These are phyloP conservation scores for Aspergillus haitiensis DNA, from an alignment of 495 filamentous ascomycete genomes.

Conservation along the genomic window DNA sequence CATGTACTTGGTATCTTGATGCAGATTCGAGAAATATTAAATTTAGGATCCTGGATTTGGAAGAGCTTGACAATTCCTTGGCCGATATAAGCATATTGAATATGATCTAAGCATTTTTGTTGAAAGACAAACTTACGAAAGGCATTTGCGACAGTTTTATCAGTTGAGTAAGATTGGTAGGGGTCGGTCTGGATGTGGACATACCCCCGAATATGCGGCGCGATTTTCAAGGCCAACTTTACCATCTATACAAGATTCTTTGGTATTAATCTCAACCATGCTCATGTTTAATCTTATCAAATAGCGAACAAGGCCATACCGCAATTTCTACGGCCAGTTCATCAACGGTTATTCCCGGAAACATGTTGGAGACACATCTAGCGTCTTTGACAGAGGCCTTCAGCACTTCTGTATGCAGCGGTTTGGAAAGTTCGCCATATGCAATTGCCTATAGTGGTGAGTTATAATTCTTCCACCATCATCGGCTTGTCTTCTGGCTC, in stretches of 20 bases:
- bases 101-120: background rate
- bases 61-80: constrained; percentile 52
- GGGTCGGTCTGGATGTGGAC: constrained; percentile 66
- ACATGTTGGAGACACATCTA: constrained; percentile 32
- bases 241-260: constrained; percentile 41
- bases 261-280: background rate
- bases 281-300: background rate
- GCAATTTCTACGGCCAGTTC: constrained; percentile 60
- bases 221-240: constrained; percentile 53
- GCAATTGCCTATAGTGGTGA: constrained; percentile 54
- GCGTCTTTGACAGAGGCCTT: constrained; percentile 46
- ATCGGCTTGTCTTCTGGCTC: background rate
- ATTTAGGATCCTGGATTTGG: constrained; percentile 46
- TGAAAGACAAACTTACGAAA: constrained; percentile 42
- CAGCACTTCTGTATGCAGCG: constrained; percentile 46
- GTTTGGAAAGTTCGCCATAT: constrained; percentile 56
- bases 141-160: constrained; percentile 56
- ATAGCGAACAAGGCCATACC: constrained; percentile 22
- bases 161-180: constrained; percentile 51
- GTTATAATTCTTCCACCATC: constrained; percentile 1
- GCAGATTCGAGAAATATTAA: constrained; percentile 52
- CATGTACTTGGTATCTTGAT: constrained; percentile 66
- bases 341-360: constrained; percentile 38
- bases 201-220: constrained; percentile 51
- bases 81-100: background rate